phyloP scores from a whole-genome alignment of 2,329 filamentous ascomycete species.

The Fusarium sp. region DNA sequence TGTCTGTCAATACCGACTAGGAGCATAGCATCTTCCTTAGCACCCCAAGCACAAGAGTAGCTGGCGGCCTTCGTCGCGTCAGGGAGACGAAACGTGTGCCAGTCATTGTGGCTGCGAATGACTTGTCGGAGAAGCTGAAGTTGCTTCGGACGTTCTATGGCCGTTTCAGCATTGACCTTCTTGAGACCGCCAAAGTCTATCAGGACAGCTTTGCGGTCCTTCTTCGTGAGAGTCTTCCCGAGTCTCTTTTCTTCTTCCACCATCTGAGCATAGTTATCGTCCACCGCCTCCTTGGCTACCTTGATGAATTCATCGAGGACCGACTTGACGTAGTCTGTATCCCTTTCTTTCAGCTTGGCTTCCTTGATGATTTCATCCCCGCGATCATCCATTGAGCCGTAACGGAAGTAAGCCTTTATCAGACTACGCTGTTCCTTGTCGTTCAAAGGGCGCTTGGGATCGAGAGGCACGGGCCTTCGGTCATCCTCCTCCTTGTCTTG shows the following conservation, averaged over 20 bases:
- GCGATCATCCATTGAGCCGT: constrained; percentile 88
- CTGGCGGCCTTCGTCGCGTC: constrained; percentile 93
- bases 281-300: constrained; percentile 66
- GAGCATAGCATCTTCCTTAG: constrained; percentile 96
- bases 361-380: constrained; percentile 88
- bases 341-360: constrained; percentile 83
- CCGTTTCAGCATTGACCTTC: constrained; percentile 94
- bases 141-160: constrained; percentile 89
- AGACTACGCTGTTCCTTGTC: constrained; percentile 95
- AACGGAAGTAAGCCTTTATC: constrained; percentile 89
- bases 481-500: constrained; percentile 74
- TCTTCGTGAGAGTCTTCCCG: constrained; percentile 89
- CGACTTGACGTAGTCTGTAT: constrained; percentile 79
- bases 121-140: constrained; percentile 84
- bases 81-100: constrained; percentile 82
- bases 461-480: constrained; percentile 75
- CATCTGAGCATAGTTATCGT: constrained; percentile 74
- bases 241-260: constrained; percentile 83
- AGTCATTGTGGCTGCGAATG: constrained; percentile 73
- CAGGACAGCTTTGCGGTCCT: constrained; percentile 95
- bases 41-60: constrained; percentile 92
- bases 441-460: constrained; percentile 88
- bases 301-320: constrained; percentile 79
- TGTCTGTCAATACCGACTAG: constrained; percentile 92
- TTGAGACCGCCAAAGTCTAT: constrained; percentile 95